A percentile compares a stretch with the other conserved stretches of the same genome.
These are phyloP conservation scores for Hypsizygus ulmarius DNA, from an alignment of 1,284 basidiomycete species.

Conservation along the genomic window DNA sequence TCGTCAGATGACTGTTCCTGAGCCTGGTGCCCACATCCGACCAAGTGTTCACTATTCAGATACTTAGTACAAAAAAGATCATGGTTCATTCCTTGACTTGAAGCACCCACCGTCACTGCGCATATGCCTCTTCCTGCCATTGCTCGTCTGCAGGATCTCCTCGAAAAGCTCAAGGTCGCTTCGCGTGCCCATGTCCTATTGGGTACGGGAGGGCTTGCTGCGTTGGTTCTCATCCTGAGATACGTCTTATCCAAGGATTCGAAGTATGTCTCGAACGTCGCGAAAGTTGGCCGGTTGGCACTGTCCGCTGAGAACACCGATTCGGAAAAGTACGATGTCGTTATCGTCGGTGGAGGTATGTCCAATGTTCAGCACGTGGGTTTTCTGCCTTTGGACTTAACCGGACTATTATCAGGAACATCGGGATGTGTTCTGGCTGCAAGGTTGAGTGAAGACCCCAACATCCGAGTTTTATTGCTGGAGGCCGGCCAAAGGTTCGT, in stretches of 20 bases:
- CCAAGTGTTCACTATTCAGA: background rate
- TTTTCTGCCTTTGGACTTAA: background rate
- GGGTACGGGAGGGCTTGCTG: constrained; percentile 16
- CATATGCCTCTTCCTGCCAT: constrained; percentile 7
- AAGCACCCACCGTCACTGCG: background rate
- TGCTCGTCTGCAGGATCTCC: background rate
- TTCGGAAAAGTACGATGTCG: constrained; percentile 52
- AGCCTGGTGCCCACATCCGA: constrained; percentile 2
- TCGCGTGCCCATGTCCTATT: constrained; percentile 10
- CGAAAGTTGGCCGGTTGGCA: constrained; percentile 15
- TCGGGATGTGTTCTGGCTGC: constrained; percentile 68
- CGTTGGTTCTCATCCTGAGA: constrained; percentile 15
- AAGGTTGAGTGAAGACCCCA: constrained; percentile 58
- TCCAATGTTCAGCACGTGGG: background rate
- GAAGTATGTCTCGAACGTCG: constrained; percentile 23
- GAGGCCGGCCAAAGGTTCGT: constrained; percentile 65
- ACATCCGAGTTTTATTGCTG: constrained; percentile 55
- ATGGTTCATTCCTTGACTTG: too few relatives aligned
- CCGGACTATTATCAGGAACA: constrained; percentile 45
- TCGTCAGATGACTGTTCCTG: constrained; percentile 11
- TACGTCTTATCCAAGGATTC: constrained; percentile 11
- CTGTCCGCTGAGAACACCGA: background rate
- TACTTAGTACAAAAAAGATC: too few relatives aligned
- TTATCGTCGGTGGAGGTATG: constrained; percentile 59
- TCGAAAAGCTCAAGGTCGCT: constrained; percentile 12